These are phyloP conservation scores for Tilletia setariae DNA, from an alignment of 1,284 basidiomycete species.

Conservation along the genomic window DNA sequence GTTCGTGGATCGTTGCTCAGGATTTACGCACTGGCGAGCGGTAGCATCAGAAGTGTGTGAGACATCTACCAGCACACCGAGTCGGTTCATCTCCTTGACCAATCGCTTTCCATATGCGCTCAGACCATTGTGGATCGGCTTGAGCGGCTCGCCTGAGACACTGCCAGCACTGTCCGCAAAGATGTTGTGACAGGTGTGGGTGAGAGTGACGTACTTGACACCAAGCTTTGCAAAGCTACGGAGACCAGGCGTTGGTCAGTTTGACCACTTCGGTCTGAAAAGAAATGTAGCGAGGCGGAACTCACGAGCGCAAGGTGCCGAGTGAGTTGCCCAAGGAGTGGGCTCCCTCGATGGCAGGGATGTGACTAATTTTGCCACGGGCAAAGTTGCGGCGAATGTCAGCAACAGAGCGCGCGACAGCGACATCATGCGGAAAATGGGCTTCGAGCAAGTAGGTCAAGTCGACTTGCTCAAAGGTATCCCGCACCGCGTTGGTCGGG, in stretches of 20 bases:
- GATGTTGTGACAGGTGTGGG: conserved; percentile 31
- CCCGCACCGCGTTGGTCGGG: conserved; percentile 24
- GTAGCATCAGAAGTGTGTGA: conserved; percentile 49
- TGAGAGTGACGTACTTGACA: conserved; percentile 30
- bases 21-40: conserved; percentile 28
- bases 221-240: conserved; percentile 21
- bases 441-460: conserved; percentile 31
- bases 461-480: conserved; percentile 36
- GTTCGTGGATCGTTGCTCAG: too few species aligned
- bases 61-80: conserved; percentile 39
- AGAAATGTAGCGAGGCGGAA: not conserved
- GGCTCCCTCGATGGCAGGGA: conserved; percentile 25
- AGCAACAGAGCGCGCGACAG: not conserved
- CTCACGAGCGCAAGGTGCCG: conserved; percentile 20
- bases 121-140: conserved; percentile 26
- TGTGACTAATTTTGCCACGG: conserved; percentile 4
- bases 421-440: conserved; percentile 19
- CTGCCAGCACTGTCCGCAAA: conserved; percentile 30
- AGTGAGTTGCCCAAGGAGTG: conserved; percentile 26
- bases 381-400: conserved; percentile 1
- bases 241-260: not conserved
- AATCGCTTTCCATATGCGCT: conserved; percentile 22
- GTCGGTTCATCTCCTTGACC: conserved; percentile 28
- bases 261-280: not conserved
- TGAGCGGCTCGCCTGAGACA: conserved; percentile 6